These are phyloP conservation scores for Botryotinia globosa DNA, from an alignment of 2,329 filamentous ascomycete species.

Conservation along the genomic window DNA sequence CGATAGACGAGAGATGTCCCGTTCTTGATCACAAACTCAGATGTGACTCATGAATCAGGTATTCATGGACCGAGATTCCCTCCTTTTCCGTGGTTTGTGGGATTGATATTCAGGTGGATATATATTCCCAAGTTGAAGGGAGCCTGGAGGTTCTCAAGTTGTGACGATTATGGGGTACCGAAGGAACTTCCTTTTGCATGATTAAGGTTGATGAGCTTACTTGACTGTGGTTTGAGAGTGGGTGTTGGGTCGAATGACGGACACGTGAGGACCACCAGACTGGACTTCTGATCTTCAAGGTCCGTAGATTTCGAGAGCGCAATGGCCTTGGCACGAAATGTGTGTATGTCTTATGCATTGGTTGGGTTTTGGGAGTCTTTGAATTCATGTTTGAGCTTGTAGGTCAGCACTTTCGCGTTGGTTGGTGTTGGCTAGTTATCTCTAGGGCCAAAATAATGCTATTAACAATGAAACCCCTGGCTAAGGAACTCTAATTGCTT, in stretches of 20 bases:
- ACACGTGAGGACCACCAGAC: too few species aligned
- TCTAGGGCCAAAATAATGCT: background rate
- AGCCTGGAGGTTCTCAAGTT: slow-evolving; percentile 41
- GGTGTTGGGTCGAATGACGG: background rate
- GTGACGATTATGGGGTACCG: slow-evolving; percentile 38
- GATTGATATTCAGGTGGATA: slow-evolving; percentile 38
- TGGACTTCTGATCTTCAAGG: background rate
- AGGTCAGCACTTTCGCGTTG: background rate
- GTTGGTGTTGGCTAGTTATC: background rate
- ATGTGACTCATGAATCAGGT: slow-evolving; percentile 33
- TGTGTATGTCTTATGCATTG: background rate
- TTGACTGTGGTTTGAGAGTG: background rate
- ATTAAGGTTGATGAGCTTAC: slow-evolving; percentile 11
- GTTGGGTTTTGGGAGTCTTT: background rate
- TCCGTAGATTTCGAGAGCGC: background rate
- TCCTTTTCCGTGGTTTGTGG: slow-evolving; percentile 35
- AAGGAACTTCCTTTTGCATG: slow-evolving; percentile 41
- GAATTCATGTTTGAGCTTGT: background rate
- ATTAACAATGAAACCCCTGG: background rate
- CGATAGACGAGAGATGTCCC: slow-evolving; percentile 23
- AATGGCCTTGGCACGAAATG: background rate
- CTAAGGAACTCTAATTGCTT: background rate
- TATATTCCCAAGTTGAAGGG: slow-evolving; percentile 40
- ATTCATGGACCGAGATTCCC: slow-evolving; percentile 36
- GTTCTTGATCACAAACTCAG: slow-evolving; percentile 27